Conservation (phyloP, 169 alveolate genomes). For the Eimeria brunetti region DNA sequence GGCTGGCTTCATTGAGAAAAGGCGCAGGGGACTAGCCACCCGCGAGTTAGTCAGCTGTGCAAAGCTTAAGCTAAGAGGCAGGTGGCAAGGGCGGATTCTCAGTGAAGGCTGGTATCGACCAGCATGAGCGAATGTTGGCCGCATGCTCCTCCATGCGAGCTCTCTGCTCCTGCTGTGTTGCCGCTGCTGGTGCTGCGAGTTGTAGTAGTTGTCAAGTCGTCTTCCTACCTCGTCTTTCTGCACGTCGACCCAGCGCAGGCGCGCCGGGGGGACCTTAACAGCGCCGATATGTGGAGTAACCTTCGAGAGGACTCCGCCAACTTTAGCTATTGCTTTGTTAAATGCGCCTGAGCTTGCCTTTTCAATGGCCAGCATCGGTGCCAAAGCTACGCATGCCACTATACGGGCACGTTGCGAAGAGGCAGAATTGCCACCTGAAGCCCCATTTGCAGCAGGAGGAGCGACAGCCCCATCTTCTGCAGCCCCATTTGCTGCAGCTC, state of each 20-base stretch:
- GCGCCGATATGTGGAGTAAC: slow-evolving; percentile 53
- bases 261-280: slow-evolving; percentile 34
- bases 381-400: slow-evolving; percentile 55
- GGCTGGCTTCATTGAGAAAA: background rate
- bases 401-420: slow-evolving; percentile 22
- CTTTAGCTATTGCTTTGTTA: background rate
- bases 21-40: background rate
- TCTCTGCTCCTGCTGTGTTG: background rate
- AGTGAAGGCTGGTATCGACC: background rate
- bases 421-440: background rate
- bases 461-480: background rate
- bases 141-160: background rate
- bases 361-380: slow-evolving; percentile 77
- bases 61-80: background rate
- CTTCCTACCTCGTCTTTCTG: slow-evolving; percentile 53
- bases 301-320: slow-evolving; percentile 62
- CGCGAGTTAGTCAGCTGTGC: background rate
- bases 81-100: background rate
- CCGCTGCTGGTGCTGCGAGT: background rate
- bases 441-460: background rate
- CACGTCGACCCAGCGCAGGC: slow-evolving; percentile 57
- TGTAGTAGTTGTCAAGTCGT: background rate
- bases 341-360: slow-evolving; percentile 52
- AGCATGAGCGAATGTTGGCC: background rate
- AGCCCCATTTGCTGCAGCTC: background rate